These are phyloP conservation scores for Populus hybrid DNA, from an alignment of 441 rosid genomes.

Conservation along the genomic window DNA sequence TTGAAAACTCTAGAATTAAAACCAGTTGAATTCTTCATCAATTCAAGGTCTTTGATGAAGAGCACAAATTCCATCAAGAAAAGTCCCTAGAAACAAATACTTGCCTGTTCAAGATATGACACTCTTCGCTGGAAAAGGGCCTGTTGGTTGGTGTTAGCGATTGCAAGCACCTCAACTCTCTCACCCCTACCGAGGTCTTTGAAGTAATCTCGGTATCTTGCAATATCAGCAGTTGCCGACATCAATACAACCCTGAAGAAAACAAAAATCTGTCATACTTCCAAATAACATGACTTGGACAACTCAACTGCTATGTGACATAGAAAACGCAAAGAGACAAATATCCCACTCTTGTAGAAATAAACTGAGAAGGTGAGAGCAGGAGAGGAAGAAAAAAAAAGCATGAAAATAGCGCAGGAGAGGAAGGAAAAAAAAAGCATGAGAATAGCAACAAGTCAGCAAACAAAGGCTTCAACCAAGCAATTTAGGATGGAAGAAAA, in stretches of 20 bases:
- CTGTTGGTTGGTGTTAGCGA: slow-evolving; percentile 63
- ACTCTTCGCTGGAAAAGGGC: slow-evolving; percentile 62
- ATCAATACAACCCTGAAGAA: slow-evolving; percentile 79
- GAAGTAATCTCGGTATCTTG: slow-evolving; percentile 81
- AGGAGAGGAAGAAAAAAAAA: not conserved
- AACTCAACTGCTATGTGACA: not conserved
- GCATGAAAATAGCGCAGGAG: no score
- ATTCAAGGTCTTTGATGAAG: not conserved
- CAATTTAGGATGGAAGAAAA: not conserved
- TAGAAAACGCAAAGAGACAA: not conserved
- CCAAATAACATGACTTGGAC: not conserved
- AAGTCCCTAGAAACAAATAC: slow-evolving; percentile 1
- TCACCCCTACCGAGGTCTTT: slow-evolving; percentile 87
- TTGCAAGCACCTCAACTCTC: slow-evolving; percentile 87
- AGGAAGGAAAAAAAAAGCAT: not conserved
- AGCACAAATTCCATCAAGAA: not conserved
- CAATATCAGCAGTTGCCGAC: slow-evolving; percentile 98
- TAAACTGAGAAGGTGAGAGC: not conserved
- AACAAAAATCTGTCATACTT: slow-evolving; percentile 14
- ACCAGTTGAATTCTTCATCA: not conserved
- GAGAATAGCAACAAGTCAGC: slow-evolving; percentile 16
- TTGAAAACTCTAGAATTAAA: not conserved
- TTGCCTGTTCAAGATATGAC: slow-evolving; percentile 82
- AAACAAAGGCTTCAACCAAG: not conserved
- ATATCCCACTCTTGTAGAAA: not conserved